These are phyloP conservation scores for Trametes sanguinea DNA, from an alignment of 768 basidiomycete genomes.

Conservation along the genomic window DNA sequence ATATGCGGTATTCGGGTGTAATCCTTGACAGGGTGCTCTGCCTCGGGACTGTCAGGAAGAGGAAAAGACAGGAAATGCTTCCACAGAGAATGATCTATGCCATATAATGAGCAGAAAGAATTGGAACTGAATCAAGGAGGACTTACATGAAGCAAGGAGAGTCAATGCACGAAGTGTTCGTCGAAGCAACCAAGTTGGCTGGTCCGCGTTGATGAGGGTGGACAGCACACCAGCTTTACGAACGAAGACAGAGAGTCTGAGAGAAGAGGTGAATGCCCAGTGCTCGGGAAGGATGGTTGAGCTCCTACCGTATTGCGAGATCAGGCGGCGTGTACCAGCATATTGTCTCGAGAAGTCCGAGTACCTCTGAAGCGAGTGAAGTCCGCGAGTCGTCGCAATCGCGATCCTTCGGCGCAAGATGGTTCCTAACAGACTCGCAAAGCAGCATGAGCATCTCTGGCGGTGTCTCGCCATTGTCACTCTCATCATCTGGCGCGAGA, in stretches of 20 bases:
- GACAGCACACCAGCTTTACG: conserved; percentile 45
- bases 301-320: conserved; percentile 37
- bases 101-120: not conserved
- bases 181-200: conserved; percentile 53
- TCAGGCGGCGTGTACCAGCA: conserved; percentile 51
- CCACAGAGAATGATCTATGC: conserved; percentile 16
- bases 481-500: conserved; percentile 9
- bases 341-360: conserved; percentile 56
- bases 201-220: conserved; percentile 50
- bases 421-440: conserved; percentile 43
- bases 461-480: conserved; percentile 28
- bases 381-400: not conserved
- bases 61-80: conserved; percentile 26
- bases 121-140: not conserved
- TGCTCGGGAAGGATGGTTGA: not conserved
- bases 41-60: conserved; percentile 5
- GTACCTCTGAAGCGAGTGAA: conserved; percentile 41
- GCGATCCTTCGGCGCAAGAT: conserved; percentile 38
- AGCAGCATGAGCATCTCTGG: conserved; percentile 43
- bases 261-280: not conserved
- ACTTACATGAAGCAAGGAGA: conserved; percentile 57
- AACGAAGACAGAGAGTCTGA: conserved; percentile 44
- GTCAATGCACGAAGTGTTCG: conserved; percentile 52
- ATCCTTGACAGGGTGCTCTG: conserved; percentile 9
- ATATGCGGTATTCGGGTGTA: conserved; percentile 32